phyloP scores from a whole-genome alignment of 2,329 filamentous ascomycete genomes.

The Myrmaecium sp. region DNA sequence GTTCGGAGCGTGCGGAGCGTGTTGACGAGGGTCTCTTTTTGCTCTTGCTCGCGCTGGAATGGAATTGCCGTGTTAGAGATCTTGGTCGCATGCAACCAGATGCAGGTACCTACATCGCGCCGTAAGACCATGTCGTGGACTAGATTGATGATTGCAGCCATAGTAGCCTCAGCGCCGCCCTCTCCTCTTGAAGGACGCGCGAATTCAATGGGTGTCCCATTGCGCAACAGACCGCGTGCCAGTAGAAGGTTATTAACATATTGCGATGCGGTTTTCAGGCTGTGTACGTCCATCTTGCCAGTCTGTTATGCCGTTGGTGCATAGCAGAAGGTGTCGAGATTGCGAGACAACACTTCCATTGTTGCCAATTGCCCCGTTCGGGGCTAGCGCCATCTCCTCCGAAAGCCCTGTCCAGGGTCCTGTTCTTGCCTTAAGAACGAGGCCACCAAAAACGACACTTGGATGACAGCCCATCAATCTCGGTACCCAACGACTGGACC shows the following conservation, averaged over 20 bases:
- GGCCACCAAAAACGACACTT: too few species aligned
- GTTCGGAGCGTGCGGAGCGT: constrained; percentile 61
- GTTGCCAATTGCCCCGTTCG: too few species aligned
- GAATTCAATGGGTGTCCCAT: constrained; percentile 67
- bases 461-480: too few species aligned
- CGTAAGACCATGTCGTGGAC: constrained; percentile 85
- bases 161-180: constrained; percentile 47
- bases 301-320: too few species aligned
- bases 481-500: too few species aligned
- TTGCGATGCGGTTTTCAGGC: constrained; percentile 41
- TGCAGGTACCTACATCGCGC: constrained; percentile 50
- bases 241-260: constrained; percentile 51
- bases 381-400: too few species aligned
- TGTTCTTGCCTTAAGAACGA: too few species aligned
- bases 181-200: constrained; percentile 49
- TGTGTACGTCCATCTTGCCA: too few species aligned
- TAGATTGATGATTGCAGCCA: constrained; percentile 77
- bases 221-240: constrained; percentile 43
- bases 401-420: too few species aligned
- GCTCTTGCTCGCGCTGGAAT: constrained; percentile 76
- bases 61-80: constrained; percentile 7
- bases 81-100: background rate
- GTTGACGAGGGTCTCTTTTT: constrained; percentile 65
- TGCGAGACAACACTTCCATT: too few species aligned
- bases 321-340: too few species aligned